Evolutionary conservation across 352 stramenopile species (phyloP).

Genomic region (Pythium utonaiense): DNA sequence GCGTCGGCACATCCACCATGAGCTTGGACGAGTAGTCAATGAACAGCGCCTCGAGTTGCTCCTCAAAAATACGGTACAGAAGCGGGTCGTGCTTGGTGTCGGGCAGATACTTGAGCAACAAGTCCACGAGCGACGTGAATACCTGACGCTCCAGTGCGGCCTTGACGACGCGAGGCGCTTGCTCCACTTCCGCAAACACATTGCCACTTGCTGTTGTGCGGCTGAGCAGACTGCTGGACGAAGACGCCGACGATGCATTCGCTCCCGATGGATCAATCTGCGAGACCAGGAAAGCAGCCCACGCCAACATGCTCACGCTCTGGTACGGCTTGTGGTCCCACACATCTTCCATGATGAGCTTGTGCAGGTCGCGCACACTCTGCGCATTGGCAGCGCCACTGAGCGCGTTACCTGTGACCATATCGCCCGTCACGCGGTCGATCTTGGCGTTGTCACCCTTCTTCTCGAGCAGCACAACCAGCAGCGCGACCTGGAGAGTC

Average conservation of each 20-base stretch:
- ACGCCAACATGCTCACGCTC: conserved; percentile 73
- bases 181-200: conserved; percentile 57
- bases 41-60: conserved; percentile 66
- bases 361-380: conserved; percentile 58
- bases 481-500: conserved; percentile 61
- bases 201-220: conserved; percentile 26
- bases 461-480: conserved; percentile 58
- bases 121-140: conserved; percentile 66
- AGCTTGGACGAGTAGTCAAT: conserved; percentile 70
- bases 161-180: conserved; percentile 52
- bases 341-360: conserved; percentile 52
- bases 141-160: conserved; percentile 60
- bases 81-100: conserved; percentile 69
- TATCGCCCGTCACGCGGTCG: conserved; percentile 56
- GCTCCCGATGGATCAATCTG: conserved; percentile 20
- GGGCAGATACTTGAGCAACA: conserved; percentile 73
- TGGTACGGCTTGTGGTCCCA: conserved; percentile 72
- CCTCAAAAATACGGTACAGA: conserved; percentile 68
- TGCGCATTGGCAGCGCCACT: conserved; percentile 37
- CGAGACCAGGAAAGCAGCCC: conserved; percentile 56
- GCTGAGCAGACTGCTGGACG: conserved; percentile 13
- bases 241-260: conserved; percentile 28
- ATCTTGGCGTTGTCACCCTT: conserved; percentile 39
- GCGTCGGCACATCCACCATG: conserved; percentile 75
- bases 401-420: conserved; percentile 39